Conservation (phyloP, 2,329 filamentous ascomycete species). For the Lachnellula occidentalis region DNA sequence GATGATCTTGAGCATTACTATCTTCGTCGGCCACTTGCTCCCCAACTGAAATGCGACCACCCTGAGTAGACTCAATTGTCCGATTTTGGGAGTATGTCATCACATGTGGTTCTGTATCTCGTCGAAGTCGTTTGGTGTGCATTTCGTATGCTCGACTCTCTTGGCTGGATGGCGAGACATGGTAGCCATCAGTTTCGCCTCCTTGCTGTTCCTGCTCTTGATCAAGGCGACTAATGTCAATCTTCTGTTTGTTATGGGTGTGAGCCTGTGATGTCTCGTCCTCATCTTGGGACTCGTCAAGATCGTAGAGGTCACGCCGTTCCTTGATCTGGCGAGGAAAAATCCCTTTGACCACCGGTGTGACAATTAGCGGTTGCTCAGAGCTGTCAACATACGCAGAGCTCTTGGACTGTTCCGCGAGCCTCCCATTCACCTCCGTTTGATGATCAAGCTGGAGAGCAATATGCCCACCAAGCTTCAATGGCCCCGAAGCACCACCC, state of each 20-base stretch:
- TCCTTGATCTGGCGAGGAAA: not conserved
- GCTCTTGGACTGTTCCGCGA: not conserved
- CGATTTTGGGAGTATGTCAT: not conserved
- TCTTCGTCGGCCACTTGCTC: not conserved
- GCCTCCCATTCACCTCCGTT: not conserved
- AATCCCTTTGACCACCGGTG: not conserved
- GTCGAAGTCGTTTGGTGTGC: no score
- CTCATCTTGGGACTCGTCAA: not conserved
- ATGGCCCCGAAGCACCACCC: no score
- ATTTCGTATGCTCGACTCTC: not conserved
- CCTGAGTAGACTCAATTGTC: not conserved
- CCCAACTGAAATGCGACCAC: not conserved
- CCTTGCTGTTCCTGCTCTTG: not conserved
- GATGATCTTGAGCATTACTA: not conserved
- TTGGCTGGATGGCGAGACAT: not conserved
- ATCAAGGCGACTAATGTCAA: not conserved
- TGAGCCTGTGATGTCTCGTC: not conserved
- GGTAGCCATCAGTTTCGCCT: not conserved
- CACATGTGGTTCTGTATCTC: not conserved
- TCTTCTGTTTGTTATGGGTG: not conserved
- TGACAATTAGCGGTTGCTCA: not conserved
- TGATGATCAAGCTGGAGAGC: not conserved
- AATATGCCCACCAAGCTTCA: no score
- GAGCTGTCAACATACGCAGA: not conserved
- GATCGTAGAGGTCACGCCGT: not conserved